A percentile compares a stretch with the other conserved stretches of the same genome.
Conservation (phyloP, 1,284 basidiomycete species). For the Papiliotrema laurentii region DNA sequence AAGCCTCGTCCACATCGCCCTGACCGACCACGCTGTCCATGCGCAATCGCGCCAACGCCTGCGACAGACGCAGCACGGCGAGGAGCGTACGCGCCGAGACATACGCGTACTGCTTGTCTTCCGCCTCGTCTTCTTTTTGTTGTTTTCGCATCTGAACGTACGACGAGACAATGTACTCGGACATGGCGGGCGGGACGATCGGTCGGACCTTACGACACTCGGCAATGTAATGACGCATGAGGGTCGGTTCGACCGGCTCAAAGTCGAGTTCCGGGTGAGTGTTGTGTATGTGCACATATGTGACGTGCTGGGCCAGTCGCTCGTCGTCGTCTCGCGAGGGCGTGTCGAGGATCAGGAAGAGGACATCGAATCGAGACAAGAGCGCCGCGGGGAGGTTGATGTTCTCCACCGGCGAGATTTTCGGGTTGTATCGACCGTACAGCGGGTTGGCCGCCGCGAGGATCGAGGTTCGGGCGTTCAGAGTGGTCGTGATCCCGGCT, state of each 20-base stretch:
- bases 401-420: slow-evolving; percentile 96
- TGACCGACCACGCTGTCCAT: slow-evolving; percentile 74
- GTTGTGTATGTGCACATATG: slow-evolving; percentile 96
- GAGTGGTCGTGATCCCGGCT: slow-evolving; percentile 96
- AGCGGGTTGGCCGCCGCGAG: slow-evolving; percentile 97
- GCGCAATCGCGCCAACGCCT: slow-evolving; percentile 88
- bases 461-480: slow-evolving; percentile 98
- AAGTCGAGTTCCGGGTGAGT: slow-evolving; percentile 72
- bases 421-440: slow-evolving; percentile 96
- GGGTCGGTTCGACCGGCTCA: slow-evolving; percentile 74
- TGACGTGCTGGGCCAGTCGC: slow-evolving; percentile 92
- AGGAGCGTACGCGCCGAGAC: slow-evolving; percentile 96
- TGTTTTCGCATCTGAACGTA: slow-evolving; percentile 92
- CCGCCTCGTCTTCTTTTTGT: slow-evolving; percentile 83
- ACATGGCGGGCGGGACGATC: slow-evolving; percentile 77
- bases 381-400: slow-evolving; percentile 98
- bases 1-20: slow-evolving; percentile 91
- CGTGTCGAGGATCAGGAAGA: slow-evolving; percentile 97
- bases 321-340: slow-evolving; percentile 93
- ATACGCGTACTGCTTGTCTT: slow-evolving; percentile 86
- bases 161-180: slow-evolving; percentile 88
- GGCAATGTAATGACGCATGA: slow-evolving; percentile 97
- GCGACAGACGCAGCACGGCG: slow-evolving; percentile 87
- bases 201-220: slow-evolving; percentile 85
- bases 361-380: slow-evolving; percentile 89